These are phyloP conservation scores for Phytophthora macrochlamydospora DNA, from an alignment of 352 stramenopile species.

Conservation along the genomic window DNA sequence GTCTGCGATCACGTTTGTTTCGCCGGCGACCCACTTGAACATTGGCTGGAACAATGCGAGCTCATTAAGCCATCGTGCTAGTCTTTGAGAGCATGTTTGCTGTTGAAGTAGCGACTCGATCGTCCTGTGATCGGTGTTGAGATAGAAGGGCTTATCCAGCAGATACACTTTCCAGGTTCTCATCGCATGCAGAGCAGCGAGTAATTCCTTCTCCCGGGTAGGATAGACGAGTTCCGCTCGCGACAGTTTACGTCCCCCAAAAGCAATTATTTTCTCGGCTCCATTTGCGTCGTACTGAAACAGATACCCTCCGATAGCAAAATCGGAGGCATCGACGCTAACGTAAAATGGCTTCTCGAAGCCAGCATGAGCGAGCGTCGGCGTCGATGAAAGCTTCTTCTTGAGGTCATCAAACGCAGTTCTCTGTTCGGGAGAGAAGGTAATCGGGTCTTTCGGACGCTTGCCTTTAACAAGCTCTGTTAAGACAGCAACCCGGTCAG, in stretches of 20 bases:
- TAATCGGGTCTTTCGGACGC: constrained; percentile 5
- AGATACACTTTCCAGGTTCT: constrained; percentile 16
- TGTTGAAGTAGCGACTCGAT: constrained; percentile 9
- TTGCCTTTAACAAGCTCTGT: constrained; percentile 5
- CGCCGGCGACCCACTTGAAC: constrained; percentile 20
- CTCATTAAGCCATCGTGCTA: constrained; percentile 13
- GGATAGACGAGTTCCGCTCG: constrained; percentile 15
- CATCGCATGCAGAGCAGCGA: constrained; percentile 16
- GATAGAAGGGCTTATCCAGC: constrained; percentile 5
- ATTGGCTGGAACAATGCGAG: constrained; percentile 17
- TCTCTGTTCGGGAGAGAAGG: neutral
- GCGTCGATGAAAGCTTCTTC: neutral
- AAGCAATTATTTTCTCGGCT: constrained; percentile 5
- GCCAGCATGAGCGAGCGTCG: constrained; percentile 1
- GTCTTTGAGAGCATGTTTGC: constrained; percentile 4
- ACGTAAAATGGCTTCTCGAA: constrained; percentile 5
- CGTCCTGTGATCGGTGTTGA: constrained; percentile 16
- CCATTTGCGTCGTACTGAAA: constrained; percentile 4
- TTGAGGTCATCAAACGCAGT: neutral
- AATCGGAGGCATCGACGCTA: constrained; percentile 13
- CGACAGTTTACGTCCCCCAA: constrained; percentile 15
- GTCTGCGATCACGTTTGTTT: constrained; percentile 15
- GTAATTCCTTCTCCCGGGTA: constrained; percentile 11
- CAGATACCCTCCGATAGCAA: constrained; percentile 18
- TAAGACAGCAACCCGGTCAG: constrained; percentile 6